Conservation (phyloP, 768 basidiomycete genomes). For the Tricholoma flavovirens region DNA sequence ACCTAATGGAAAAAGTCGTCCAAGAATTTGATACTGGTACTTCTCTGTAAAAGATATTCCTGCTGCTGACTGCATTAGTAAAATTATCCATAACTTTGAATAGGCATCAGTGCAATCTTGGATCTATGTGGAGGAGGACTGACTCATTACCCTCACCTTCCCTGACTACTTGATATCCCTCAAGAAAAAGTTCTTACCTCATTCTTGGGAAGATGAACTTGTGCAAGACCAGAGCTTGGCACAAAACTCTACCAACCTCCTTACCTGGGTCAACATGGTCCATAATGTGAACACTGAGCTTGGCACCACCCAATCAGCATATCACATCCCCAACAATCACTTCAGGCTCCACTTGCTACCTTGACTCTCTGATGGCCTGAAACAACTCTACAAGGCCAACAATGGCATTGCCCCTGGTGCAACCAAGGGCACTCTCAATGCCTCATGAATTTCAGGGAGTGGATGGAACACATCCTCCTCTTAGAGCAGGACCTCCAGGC, state of each 20-base stretch:
- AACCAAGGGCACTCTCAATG: neutral
- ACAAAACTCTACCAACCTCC: no score
- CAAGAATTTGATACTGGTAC: neutral
- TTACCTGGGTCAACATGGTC: neutral
- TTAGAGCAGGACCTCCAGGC: neutral
- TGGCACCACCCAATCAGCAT: neutral
- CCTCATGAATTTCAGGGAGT: neutral
- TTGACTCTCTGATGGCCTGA: neutral
- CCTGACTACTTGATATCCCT: no score
- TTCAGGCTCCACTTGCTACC: neutral
- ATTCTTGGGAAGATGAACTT: no score
- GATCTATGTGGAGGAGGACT: no score
- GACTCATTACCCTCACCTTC: no score
- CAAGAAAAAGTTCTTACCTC: no score
- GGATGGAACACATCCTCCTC: neutral
- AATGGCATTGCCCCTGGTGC: neutral
- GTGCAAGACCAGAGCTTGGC: no score
- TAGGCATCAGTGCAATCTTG: no score
- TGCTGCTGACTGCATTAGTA: neutral
- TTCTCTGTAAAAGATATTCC: neutral
- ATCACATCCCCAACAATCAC: neutral
- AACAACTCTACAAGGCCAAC: no score
- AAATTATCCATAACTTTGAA: no score
- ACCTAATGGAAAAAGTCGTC: neutral
- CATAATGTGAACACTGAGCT: neutral